phyloP scores from a whole-genome alignment of 2,329 filamentous ascomycete species.

The Teratosphaeria gauchensis region DNA sequence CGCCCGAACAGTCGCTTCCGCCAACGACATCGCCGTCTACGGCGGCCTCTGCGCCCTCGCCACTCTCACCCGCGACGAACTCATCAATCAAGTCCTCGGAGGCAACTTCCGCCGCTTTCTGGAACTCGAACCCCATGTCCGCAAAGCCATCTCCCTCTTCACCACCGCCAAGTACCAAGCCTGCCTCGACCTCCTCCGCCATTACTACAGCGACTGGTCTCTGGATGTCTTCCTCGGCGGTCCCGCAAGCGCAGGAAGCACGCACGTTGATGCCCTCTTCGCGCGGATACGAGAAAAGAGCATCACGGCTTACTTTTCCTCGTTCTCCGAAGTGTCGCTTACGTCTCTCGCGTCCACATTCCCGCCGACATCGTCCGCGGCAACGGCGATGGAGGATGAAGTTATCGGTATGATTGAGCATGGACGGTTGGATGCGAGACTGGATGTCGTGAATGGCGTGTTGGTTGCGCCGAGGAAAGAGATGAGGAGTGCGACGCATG shows the following conservation, averaged over 20 bases:
- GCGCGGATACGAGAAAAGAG: constrained; percentile 74
- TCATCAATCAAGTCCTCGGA: constrained; percentile 69
- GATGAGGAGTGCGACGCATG: constrained; percentile 59
- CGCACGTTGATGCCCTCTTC: constrained; percentile 61
- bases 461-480: constrained; percentile 63
- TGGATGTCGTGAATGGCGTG: constrained; percentile 74
- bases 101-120: constrained; percentile 80
- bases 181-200: constrained; percentile 73
- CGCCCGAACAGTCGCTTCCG: constrained; percentile 63
- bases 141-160: constrained; percentile 81
- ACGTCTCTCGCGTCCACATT: constrained; percentile 71
- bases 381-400: constrained; percentile 59
- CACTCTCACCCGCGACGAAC: constrained; percentile 69
- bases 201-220: constrained; percentile 76
- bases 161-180: constrained; percentile 80
- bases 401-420: constrained; percentile 67
- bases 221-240: constrained; percentile 67
- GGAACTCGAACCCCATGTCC: constrained; percentile 87
- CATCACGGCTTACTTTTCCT: constrained; percentile 84
- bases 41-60: constrained; percentile 84
- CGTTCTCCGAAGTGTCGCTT: constrained; percentile 80
- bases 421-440: constrained; percentile 62
- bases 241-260: constrained; percentile 1
- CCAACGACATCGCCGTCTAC: constrained; percentile 86
- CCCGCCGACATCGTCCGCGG: constrained; percentile 28